phyloP scores from a whole-genome alignment of 2,329 filamentous ascomycete genomes.

The Calonectria honghensis region DNA sequence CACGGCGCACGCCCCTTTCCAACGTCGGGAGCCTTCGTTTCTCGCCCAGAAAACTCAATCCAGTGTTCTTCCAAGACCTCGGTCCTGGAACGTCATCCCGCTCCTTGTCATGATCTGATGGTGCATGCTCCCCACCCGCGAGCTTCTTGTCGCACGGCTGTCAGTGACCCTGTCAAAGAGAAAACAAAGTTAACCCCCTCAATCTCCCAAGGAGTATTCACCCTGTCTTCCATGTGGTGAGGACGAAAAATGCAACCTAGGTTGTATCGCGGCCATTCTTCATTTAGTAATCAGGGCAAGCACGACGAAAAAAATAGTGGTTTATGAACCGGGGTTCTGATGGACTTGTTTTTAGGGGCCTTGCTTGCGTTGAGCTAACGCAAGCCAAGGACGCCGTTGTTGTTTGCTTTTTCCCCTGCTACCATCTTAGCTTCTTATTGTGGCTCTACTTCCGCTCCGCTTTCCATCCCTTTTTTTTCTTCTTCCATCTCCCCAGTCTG shows the following conservation, averaged over 20 bases:
- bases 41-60: slow-evolving; percentile 25
- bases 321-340: not conserved
- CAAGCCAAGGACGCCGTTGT: slow-evolving; percentile 32
- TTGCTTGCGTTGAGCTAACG: slow-evolving; percentile 27
- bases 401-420: slow-evolving; percentile 22
- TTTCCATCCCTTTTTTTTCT: slow-evolving; percentile 21
- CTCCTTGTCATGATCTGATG: slow-evolving; percentile 29
- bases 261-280: not conserved
- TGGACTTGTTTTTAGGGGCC: slow-evolving; percentile 1
- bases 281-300: slow-evolving; percentile 14
- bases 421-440: slow-evolving; percentile 5
- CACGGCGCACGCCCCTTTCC: slow-evolving; percentile 6
- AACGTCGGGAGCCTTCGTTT: slow-evolving; percentile 17
- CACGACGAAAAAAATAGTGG: slow-evolving; percentile 1
- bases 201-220: not conserved
- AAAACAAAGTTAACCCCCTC: not conserved
- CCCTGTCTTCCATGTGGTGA: not conserved
- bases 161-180: not conserved
- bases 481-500: slow-evolving; percentile 20
- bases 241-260: not conserved
- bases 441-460: slow-evolving; percentile 18
- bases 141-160: not conserved
- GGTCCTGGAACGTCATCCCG: slow-evolving; percentile 36
- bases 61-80: slow-evolving; percentile 31
- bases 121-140: slow-evolving; percentile 15